Evolutionary conservation across 495 filamentous ascomycete species (phyloP).

Genomic region (Tricharina praecox): DNA sequence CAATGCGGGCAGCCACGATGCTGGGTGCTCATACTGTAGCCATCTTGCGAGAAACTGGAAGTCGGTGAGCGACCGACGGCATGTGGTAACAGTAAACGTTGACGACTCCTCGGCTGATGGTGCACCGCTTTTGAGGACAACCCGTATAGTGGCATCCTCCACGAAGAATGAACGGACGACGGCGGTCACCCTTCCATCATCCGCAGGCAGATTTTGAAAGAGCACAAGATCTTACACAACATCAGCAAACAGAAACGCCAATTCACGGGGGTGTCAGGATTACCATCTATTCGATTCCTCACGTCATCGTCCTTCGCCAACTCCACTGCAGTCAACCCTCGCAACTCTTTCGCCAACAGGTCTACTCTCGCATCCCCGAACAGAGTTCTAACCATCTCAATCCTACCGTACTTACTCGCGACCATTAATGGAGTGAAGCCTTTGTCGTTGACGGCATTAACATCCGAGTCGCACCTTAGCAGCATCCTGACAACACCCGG

Average conservation of each 20-base stretch:
- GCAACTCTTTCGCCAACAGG: constrained; percentile 60
- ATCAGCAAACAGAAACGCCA: constrained; percentile 4
- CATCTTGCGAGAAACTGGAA: constrained; percentile 83
- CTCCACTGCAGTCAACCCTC: constrained; percentile 88
- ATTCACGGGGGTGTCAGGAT: constrained; percentile 1
- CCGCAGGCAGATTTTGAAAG: constrained; percentile 50
- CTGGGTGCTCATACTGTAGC: constrained; percentile 81
- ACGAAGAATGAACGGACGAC: constrained; percentile 96
- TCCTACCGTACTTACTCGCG: constrained; percentile 93
- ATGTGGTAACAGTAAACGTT: constrained; percentile 83
- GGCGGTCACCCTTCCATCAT: constrained; percentile 71
- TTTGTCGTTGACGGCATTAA: constrained; percentile 92
- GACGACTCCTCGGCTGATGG: constrained; percentile 39
- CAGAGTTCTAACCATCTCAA: constrained; percentile 77
- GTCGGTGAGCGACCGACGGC: constrained; percentile 71
- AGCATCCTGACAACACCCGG: constrained; percentile 57
- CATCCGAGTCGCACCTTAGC: constrained; percentile 70
- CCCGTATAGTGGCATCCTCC: constrained; percentile 82
- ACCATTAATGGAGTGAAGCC: constrained; percentile 94
- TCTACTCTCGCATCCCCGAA: constrained; percentile 82
- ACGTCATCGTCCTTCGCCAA: constrained; percentile 97
- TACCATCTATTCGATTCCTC: constrained; percentile 69
- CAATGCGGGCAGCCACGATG: constrained; percentile 78
- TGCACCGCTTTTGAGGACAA: constrained; percentile 86
- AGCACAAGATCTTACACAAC: constrained; percentile 52